Evolutionary conservation across 2,329 filamentous ascomycete species (phyloP).

Genomic region (Passalora sequoiae): DNA sequence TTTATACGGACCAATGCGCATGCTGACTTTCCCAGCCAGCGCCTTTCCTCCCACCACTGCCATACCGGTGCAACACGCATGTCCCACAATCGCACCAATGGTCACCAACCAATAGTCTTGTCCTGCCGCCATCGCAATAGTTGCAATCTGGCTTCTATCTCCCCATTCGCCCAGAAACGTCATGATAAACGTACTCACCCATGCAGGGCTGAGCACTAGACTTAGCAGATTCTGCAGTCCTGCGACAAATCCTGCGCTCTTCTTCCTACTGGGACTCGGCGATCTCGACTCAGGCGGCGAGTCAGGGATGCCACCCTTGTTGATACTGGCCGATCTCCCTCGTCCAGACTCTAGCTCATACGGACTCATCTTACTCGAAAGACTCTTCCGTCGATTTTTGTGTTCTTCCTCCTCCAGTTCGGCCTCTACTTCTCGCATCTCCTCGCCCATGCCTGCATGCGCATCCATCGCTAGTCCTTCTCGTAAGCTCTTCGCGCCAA

Average conservation of each 20-base stretch:
- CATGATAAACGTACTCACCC: slow-evolving; percentile 99
- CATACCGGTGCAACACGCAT: slow-evolving; percentile 82
- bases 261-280: slow-evolving; percentile 25
- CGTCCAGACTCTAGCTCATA: slow-evolving; percentile 47
- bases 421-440: slow-evolving; percentile 95
- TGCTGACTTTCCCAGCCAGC: slow-evolving; percentile 87
- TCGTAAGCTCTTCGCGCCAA: slow-evolving; percentile 74
- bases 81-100: slow-evolving; percentile 76
- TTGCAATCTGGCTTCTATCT: slow-evolving; percentile 94
- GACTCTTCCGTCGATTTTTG: slow-evolving; percentile 56
- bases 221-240: slow-evolving; percentile 83
- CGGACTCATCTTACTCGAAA: slow-evolving; percentile 59
- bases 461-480: slow-evolving; percentile 87
- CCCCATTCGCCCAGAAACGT: slow-evolving; percentile 98
- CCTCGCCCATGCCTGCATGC: slow-evolving; percentile 86
- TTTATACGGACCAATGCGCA: slow-evolving; percentile 79
- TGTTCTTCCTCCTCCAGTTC: slow-evolving; percentile 93
- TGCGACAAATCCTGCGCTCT: slow-evolving; percentile 24
- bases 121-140: slow-evolving; percentile 96
- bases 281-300: slow-evolving; percentile 27
- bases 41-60: slow-evolving; percentile 89
- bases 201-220: slow-evolving; percentile 84
- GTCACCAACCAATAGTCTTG: slow-evolving; percentile 99
- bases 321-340: slow-evolving; percentile 8
- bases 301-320: slow-evolving; percentile 16